Evolutionary conservation across 805 yeast species (phyloP).

Genomic region (Pichia rugopelliculosa): DNA sequence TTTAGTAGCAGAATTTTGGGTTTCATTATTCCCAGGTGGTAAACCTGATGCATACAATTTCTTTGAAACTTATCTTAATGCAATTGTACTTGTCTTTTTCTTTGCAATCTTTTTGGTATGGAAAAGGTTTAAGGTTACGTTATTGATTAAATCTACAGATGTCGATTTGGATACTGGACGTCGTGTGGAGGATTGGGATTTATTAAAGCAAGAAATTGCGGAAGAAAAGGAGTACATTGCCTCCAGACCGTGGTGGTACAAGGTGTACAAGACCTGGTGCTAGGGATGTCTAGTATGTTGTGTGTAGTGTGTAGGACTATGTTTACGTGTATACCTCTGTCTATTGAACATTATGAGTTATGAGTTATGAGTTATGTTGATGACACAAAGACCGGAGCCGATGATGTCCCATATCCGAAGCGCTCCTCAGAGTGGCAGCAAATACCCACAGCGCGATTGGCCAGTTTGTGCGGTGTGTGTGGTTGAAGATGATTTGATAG

Average conservation of each 20-base stretch:
- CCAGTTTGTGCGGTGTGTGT: too few relatives aligned
- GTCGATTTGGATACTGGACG: slow-evolving; percentile 62
- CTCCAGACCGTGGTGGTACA: slow-evolving; percentile 38
- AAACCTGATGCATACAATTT: slow-evolving; percentile 48
- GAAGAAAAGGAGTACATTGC: slow-evolving; percentile 48
- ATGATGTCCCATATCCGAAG: too few relatives aligned
- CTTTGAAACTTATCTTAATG: slow-evolving; percentile 60
- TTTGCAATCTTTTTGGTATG: slow-evolving; percentile 30
- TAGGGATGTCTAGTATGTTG: too few relatives aligned
- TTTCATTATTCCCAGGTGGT: slow-evolving; percentile 66
- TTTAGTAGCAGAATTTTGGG: slow-evolving; percentile 74
- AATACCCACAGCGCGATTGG: too few relatives aligned
- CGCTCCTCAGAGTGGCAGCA: too few relatives aligned
- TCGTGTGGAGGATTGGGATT: slow-evolving; percentile 50
- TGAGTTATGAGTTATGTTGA: too few relatives aligned
- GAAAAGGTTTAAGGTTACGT: slow-evolving; percentile 36
- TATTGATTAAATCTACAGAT: slow-evolving; percentile 37
- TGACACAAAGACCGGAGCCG: not conserved
- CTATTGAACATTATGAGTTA: not conserved
- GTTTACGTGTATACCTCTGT: not conserved
- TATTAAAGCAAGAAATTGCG: slow-evolving; percentile 46
- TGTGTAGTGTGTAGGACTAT: not conserved
- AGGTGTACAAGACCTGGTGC: slow-evolving; percentile 55
- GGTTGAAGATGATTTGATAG: too few relatives aligned
- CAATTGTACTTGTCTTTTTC: slow-evolving; percentile 52